Evolutionary conservation across 2,329 filamentous ascomycete genomes (phyloP).

Genomic region (Sarocladiaceae sp.): DNA sequence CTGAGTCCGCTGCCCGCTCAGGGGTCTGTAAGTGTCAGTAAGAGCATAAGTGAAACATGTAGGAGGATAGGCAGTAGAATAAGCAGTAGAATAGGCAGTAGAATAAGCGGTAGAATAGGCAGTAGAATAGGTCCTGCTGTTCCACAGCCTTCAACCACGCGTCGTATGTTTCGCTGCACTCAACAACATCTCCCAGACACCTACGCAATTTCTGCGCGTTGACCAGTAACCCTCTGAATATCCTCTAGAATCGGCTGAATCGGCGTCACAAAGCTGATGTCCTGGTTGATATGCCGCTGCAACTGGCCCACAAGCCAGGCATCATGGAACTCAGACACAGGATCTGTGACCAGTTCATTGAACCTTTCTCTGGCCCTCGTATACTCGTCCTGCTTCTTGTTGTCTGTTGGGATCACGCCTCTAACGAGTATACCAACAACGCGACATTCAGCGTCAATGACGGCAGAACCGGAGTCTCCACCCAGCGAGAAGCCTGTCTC

Average conservation of each 20-base stretch:
- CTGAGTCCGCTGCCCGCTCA: no score
- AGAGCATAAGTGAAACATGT: no score
- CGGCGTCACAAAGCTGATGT: neutral
- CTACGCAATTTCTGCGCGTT: neutral
- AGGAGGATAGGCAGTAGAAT: no score
- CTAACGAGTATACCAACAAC: neutral
- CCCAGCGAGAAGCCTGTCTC: neutral
- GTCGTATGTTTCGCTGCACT: no score
- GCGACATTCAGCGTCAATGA: neutral
- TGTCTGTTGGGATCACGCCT: neutral
- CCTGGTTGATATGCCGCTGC: neutral
- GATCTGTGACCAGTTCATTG: neutral
- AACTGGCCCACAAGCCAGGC: neutral
- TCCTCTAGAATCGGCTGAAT: slow-evolving; percentile 1
- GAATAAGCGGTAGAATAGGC: no score
- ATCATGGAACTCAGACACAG: neutral
- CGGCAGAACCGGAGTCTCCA: slow-evolving; percentile 1
- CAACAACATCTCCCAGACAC: no score
- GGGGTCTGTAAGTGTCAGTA: no score
- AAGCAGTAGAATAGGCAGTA: no score
- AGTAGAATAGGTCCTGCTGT: no score
- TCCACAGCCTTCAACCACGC: no score
- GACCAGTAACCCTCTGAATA: neutral
- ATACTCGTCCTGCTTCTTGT: neutral
- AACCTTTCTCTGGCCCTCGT: neutral